phyloP scores from a whole-genome alignment of 805 yeast genomes.

The Saccharomycopsis olivae region DNA sequence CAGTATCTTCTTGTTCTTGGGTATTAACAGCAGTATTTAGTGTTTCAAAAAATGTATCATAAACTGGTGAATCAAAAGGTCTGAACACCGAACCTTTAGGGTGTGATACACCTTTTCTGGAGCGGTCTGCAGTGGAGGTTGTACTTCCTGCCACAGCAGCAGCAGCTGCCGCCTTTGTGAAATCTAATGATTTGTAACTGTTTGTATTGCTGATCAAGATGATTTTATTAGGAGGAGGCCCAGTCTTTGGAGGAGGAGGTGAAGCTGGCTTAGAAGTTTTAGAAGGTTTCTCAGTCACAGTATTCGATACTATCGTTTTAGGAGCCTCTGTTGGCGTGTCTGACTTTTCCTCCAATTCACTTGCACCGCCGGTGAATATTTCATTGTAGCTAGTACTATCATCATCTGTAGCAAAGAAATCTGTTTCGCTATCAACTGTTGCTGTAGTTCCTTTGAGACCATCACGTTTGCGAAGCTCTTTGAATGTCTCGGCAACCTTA shows the following conservation, averaged over 20 bases:
- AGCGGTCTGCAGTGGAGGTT: too few relatives aligned
- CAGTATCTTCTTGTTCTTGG: neutral
- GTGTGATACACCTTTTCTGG: neutral
- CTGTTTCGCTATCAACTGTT: too few relatives aligned
- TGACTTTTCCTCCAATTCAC: neutral
- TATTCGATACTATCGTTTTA: neutral
- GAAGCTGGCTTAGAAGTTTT: neutral
- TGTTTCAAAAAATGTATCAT: constrained; percentile 11
- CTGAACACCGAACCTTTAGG: neutral
- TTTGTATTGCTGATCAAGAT: constrained; percentile 13
- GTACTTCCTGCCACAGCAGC: neutral
- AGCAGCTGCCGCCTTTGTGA: neutral
- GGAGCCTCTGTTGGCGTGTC: neutral
- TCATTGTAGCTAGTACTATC: neutral
- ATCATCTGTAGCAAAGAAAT: neutral
- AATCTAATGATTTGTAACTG: constrained; percentile 5
- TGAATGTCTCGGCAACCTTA: too few relatives aligned
- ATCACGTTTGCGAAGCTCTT: too few relatives aligned
- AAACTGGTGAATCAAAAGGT: constrained; percentile 3
- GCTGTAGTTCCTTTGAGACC: too few relatives aligned
- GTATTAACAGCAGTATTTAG: constrained; percentile 1
- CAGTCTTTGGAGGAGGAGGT: neutral
- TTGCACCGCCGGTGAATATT: neutral
- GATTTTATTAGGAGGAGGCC: constrained; percentile 1
- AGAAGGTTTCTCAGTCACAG: neutral